Evolutionary conservation across 2,329 filamentous ascomycete genomes (phyloP).

Genomic region (Lanzia echinophila): DNA sequence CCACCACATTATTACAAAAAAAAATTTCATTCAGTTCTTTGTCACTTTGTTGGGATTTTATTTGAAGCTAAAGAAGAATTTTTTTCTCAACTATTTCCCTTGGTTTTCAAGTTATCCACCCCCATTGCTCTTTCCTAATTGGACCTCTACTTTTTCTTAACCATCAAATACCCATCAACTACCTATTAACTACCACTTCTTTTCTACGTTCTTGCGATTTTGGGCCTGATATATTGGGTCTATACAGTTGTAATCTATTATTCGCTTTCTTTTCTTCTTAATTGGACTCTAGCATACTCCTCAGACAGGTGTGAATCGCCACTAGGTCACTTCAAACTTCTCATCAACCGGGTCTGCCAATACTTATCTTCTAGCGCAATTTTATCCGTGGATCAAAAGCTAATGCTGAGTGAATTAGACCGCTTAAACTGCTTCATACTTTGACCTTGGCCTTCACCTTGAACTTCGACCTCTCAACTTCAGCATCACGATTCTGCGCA

Average conservation of each 20-base stretch:
- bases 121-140: background rate
- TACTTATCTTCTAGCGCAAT: background rate
- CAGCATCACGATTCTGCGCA: background rate
- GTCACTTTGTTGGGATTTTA: too few species aligned
- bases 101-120: too few species aligned
- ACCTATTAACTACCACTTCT: background rate
- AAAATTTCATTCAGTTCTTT: too few species aligned
- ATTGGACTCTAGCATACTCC: too few species aligned
- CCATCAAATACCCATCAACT: background rate
- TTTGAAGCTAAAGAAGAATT: too few species aligned
- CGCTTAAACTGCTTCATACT: background rate
- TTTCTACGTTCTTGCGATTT: background rate
- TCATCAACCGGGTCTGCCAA: slow-evolving; percentile 5
- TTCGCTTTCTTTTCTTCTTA: too few species aligned
- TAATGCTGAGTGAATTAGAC: slow-evolving; percentile 11
- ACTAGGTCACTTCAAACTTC: background rate
- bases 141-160: background rate
- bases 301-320: background rate
- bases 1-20: too few species aligned
- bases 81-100: too few species aligned
- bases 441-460: background rate
- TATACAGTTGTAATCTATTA: too few species aligned
- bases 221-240: background rate
- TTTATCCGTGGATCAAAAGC: background rate
- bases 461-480: slow-evolving; percentile 5